Conservation (phyloP, 768 basidiomycete species). For the Gautieria morchelliformis region DNA sequence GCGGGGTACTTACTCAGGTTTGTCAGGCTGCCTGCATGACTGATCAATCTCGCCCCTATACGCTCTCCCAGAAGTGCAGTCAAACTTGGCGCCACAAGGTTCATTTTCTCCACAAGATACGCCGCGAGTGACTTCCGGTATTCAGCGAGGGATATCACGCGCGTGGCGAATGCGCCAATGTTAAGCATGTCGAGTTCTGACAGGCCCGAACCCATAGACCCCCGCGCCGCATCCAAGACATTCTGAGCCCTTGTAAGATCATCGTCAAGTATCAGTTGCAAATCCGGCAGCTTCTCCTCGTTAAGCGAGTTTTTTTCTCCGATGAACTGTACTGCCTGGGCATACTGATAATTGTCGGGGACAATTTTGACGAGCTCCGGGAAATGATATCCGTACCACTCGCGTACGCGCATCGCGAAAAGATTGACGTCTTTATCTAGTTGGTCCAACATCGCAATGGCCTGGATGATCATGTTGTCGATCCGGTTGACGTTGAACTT, state of each 20-base stretch:
- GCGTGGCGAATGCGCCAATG: conserved; percentile 81
- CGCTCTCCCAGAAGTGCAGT: conserved; percentile 87
- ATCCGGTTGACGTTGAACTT: conserved; percentile 96
- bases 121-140: conserved; percentile 85
- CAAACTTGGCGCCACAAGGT: conserved; percentile 87
- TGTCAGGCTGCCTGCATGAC: conserved; percentile 92
- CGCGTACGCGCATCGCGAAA: conserved; percentile 95
- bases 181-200: conserved; percentile 93
- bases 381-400: conserved; percentile 99
- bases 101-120: conserved; percentile 96
- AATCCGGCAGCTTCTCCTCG: conserved; percentile 71
- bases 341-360: conserved; percentile 91
- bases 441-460: conserved; percentile 95
- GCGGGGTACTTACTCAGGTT: conserved; percentile 98
- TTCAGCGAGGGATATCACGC: conserved; percentile 86
- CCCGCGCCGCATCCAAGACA: conserved; percentile 86
- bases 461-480: conserved; percentile 99
- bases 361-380: conserved; percentile 92
- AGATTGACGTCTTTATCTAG: conserved; percentile 99
- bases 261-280: conserved; percentile 74
- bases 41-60: conserved; percentile 86
- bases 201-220: conserved; percentile 90
- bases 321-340: conserved; percentile 74
- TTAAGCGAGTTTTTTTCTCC: conserved; percentile 77
- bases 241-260: conserved; percentile 83